Percentiles rank a stretch among this genome's conserved stretches.
Evolutionary conservation across 306 rosid genomes (phyloP).

Genomic region (Lotus japonicus): DNA sequence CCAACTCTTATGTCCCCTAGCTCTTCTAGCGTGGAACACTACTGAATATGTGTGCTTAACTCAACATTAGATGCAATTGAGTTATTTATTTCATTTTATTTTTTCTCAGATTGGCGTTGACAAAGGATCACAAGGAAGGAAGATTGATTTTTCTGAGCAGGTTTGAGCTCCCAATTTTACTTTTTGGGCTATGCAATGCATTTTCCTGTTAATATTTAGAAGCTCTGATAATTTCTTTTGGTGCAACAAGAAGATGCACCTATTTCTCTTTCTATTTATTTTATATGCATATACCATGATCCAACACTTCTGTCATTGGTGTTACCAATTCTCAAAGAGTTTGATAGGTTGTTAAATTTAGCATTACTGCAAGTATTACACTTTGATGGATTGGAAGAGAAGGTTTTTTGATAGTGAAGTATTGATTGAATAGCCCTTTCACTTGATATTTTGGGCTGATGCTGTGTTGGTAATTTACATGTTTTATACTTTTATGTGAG

Average conservation of each 20-base stretch:
- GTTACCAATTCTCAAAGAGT: too few relatives aligned
- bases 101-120: constrained; percentile 74
- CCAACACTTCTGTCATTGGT: too few relatives aligned
- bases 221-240: background rate
- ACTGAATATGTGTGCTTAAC: background rate
- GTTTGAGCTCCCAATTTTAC: constrained; percentile 22
- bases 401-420: too few relatives aligned
- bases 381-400: too few relatives aligned
- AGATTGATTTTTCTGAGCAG: constrained; percentile 66
- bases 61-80: background rate
- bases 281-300: background rate
- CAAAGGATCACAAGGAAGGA: constrained; percentile 71
- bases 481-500: too few relatives aligned
- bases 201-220: background rate
- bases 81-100: background rate
- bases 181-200: background rate
- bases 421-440: too few relatives aligned
- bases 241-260: background rate
- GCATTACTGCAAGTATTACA: too few relatives aligned
- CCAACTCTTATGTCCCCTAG: too few relatives aligned
- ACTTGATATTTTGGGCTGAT: too few relatives aligned
- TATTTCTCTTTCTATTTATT: constrained; percentile 4
- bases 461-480: too few relatives aligned
- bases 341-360: too few relatives aligned
- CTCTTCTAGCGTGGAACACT: background rate